Base-by-base conservation (phyloP, 371 early-diverging fungal genomes). In the Mucor ambiguus region DNA sequence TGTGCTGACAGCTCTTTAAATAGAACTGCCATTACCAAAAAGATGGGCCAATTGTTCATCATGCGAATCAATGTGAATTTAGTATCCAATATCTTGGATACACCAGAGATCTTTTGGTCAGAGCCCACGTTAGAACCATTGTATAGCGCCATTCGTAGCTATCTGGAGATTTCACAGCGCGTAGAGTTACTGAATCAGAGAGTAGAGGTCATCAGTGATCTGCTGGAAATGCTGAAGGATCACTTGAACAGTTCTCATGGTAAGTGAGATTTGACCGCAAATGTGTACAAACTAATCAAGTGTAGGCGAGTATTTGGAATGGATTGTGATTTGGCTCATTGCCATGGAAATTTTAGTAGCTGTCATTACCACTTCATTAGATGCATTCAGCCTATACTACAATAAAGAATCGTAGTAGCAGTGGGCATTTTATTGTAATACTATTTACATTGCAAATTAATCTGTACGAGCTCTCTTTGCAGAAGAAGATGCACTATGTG, bases 51-150 rank as follows among this genome's bases (percentile, higher is more conserved):
- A 77, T 73, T 94, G 43, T 94, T 93, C 74, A 90, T 91, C 60
- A 90, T 93, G 87, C 85, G 95, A 5, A 93, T 94, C 77, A 92
- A 94, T 65, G 94, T 95, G 60, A 94, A 93, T 71, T 75, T 95
- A 20, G 95, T 95, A 12, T 87, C 87, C 56, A 91, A 92, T 58
- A 89, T 93, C 8, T 78, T 94, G 65, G 93, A 94, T 69, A 90
- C 90, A 26, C 95, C 95, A 28, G 95, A 95, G 69, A 89, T 93
- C 35, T 94, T 94, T 60, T 93, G 93, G 93, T 89, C 91, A 8
- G 92, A 93, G 62, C 94, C 94, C 2, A 83, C 89, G 11, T 74
- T 93, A 44, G 90, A 92, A 63, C 93, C 92, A 12, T 64, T 94
- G 30, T 94, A 93, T 60, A 82, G 83, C 62, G 91, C 92, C 7